Conservation (phyloP, 345 rosid species). For the Viola odorata region DNA sequence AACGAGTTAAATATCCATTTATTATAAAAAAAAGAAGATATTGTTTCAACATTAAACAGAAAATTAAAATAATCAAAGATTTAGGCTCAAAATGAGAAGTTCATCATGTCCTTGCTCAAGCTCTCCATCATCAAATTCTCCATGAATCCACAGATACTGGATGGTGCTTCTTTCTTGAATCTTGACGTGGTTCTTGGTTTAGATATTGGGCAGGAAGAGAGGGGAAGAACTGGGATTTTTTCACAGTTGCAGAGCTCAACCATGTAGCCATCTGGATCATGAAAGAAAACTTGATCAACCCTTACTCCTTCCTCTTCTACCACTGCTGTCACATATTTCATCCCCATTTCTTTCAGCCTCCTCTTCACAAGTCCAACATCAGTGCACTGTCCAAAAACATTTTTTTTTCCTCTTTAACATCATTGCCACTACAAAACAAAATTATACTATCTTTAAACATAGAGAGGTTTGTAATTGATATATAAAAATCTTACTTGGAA, state of each 20-base stretch:
- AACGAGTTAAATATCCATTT: too few relatives aligned
- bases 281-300: slow-evolving; percentile 56
- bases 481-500: slow-evolving; percentile 35
- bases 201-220: slow-evolving; percentile 30
- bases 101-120: slow-evolving; percentile 55
- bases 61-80: too few relatives aligned
- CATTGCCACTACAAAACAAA: background rate
- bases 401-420: background rate
- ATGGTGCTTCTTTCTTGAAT: slow-evolving; percentile 31
- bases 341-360: slow-evolving; percentile 43
- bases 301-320: slow-evolving; percentile 45
- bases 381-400: slow-evolving; percentile 28
- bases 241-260: slow-evolving; percentile 54
- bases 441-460: background rate
- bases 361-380: slow-evolving; percentile 44
- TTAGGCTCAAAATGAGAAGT: slow-evolving; percentile 36
- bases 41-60: too few relatives aligned
- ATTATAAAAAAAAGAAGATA: too few relatives aligned
- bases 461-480: background rate
- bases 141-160: slow-evolving; percentile 38
- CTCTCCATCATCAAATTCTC: slow-evolving; percentile 51
- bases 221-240: slow-evolving; percentile 42
- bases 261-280: slow-evolving; percentile 68
- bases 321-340: slow-evolving; percentile 40
- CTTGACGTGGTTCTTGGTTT: slow-evolving; percentile 21